Base-by-base conservation (phyloP, 163 green algal species). In the Scenedesmus sp. region DNA sequence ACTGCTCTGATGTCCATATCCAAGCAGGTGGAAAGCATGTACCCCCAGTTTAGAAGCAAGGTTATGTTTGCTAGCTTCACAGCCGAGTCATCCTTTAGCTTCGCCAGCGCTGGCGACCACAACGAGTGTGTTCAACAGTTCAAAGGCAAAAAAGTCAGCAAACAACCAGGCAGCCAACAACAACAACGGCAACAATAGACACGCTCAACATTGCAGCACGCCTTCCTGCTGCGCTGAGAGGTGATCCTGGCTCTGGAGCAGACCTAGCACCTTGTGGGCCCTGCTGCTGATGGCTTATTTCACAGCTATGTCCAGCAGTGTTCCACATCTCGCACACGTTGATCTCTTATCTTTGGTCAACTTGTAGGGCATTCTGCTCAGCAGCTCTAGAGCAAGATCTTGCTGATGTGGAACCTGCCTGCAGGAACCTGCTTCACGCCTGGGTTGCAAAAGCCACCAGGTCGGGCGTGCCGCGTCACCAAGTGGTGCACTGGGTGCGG, bases 401-500 rank as follows among this genome's bases (percentile, higher is more conserved):
- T 40, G 7, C 9, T 40, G 30, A 76, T 76, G 30, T 40, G 30
- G 30, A 40, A 18, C 30, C 30, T 40, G 26, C 65, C 30, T 76
- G 65, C 65, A 76, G 90, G 78, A 95, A 94, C 79, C 92, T 97
- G 76, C 92, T 98, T 1, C 91, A 93, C 44, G 82, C 43, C 9
- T 98, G 95, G 94, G 86, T 95, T 12, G 33, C 22, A 5, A 92
- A 93, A 44, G 96, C 96, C 1, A 89, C 92, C 26, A 92, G 90
- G 20, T 93, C 96, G 61, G 94, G 94, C 51, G 89, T 96, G 35
- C 90, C 90, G 1, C 68, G 87, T 0, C 94, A 96, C 81, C 92
- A 94, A 51, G 76, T 97, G 26, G 92, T 95, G 4, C 70, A 85
- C 70, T 98, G 96, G 95, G 94, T 98, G 12, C 93, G 95, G 42